Evolutionary conservation across 768 basidiomycete species (phyloP), one percentile per base, ranked within the genome.

Genomic region (Thelephora aurantiotincta): DNA sequence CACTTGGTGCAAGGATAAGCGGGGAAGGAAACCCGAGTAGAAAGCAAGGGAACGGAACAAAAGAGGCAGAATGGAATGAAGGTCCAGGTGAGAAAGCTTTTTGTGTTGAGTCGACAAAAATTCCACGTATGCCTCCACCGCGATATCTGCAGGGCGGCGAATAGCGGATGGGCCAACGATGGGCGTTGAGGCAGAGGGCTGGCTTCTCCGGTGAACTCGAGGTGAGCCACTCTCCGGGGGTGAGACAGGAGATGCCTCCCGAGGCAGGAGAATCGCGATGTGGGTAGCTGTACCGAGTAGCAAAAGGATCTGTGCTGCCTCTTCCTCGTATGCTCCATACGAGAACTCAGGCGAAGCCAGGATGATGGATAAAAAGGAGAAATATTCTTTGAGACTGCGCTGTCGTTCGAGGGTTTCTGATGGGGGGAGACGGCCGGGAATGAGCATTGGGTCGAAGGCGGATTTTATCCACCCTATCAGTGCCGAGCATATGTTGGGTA

Each of bases 41-140:
- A 74, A 78, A 1, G 80, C 75, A 19, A 83, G 68, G 18, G 73
- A 73, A 14, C 81, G 77, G 56, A 86, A 82, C n/a, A 89, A 73
- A 33, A 82, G 66, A 0, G 82, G 80, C n/a, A 87, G 66, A 46
- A 87, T 76, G 33, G 63, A 54, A 11, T 63, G 58, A 33, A 86
- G 70, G 54, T 73, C 69, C 11, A 61, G 61, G 6, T 78, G 71
- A 5, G 78, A 67, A 13, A 86, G 66, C 13, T 68, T 69, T 56
- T 79, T 80, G 42, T 78, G 63, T 50, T 81, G 77, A 1, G 73
- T 67, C n/a, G 66, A 62, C 11, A 86, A 70, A 57, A 84, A 76
- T 50, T 68, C 67, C 14, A 86, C 68, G 57, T 82, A 87, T 38
- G 83, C 66, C 9, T 68, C 60, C 35, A 77, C 71, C 19, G 78